Evolutionary conservation across 208 protist species (phyloP).

Genomic region (Novymonas esmeraldas): DNA sequence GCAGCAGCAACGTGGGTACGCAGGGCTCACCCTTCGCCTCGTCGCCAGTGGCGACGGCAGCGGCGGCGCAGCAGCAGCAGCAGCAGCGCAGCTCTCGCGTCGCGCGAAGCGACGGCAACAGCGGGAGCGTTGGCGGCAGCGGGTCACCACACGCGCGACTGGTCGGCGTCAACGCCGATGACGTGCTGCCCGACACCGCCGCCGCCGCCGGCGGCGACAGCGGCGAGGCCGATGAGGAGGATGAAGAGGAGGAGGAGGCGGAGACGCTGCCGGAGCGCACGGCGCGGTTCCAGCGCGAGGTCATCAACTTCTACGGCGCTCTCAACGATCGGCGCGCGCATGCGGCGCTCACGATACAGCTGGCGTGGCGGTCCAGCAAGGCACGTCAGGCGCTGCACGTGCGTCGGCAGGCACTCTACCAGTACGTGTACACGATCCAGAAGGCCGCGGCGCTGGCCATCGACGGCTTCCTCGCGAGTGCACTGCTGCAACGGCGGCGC

Average conservation of each 20-base stretch:
- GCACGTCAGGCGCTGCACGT: conserved; percentile 46
- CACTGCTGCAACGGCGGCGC: conserved; percentile 31
- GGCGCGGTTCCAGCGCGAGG: conserved; percentile 60
- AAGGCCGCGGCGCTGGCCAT: conserved; percentile 70
- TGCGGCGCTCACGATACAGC: conserved; percentile 61
- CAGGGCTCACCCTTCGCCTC: background rate
- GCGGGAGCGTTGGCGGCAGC: background rate
- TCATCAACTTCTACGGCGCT: conserved; percentile 48
- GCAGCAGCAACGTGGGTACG: background rate
- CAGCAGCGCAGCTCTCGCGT: background rate
- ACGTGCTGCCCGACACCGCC: background rate
- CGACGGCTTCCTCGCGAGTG: conserved; percentile 39
- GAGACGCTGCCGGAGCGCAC: conserved; percentile 69
- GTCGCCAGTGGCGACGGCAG: background rate
- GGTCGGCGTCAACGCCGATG: background rate
- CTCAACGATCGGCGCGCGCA: conserved; percentile 41
- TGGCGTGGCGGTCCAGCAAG: conserved; percentile 58
- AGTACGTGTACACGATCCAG: conserved; percentile 57
- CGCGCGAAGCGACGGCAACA: background rate
- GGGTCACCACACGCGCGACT: background rate
- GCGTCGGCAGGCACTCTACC: conserved; percentile 70
- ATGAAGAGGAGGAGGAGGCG: conserved; percentile 46
- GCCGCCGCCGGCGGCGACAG: background rate
- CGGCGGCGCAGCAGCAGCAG: too few species aligned
- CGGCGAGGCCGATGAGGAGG: conserved; percentile 7